These are phyloP conservation scores for Drechslerella stenobrocha DNA, from an alignment of 2,329 filamentous ascomycete genomes.

Conservation along the genomic window DNA sequence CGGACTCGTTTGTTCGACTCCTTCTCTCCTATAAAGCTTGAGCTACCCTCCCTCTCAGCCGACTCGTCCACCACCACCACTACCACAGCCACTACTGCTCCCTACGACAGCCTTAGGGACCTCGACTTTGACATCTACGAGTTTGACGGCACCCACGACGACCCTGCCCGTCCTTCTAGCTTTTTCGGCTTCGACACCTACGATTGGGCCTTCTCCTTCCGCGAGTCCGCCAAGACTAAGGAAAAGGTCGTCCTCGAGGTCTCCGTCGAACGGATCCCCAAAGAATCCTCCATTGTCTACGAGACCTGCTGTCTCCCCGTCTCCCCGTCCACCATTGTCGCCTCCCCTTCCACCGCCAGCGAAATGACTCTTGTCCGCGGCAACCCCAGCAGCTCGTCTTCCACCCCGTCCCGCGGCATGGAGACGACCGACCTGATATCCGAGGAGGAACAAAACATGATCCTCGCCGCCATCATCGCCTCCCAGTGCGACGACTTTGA, in stretches of 20 bases:
- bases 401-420: slow-evolving; percentile 14
- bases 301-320: slow-evolving; percentile 45
- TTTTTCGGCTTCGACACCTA: slow-evolving; percentile 28
- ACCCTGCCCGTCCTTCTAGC: not conserved
- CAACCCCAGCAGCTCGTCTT: slow-evolving; percentile 38
- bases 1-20: slow-evolving; percentile 39
- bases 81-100: slow-evolving; percentile 5
- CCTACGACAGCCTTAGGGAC: slow-evolving; percentile 25
- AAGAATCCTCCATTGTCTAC: slow-evolving; percentile 17
- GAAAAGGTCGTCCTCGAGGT: slow-evolving; percentile 40
- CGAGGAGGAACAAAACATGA: slow-evolving; percentile 46
- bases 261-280: slow-evolving; percentile 44
- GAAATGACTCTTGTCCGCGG: slow-evolving; percentile 48
- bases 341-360: slow-evolving; percentile 29
- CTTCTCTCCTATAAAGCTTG: slow-evolving; percentile 44
- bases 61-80: slow-evolving; percentile 5
- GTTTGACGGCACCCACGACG: slow-evolving; percentile 27
- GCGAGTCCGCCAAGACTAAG: slow-evolving; percentile 36
- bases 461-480: slow-evolving; percentile 46
- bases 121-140: slow-evolving; percentile 48
- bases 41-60: slow-evolving; percentile 21
- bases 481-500: slow-evolving; percentile 44
- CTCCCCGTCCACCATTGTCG: slow-evolving; percentile 31
- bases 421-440: slow-evolving; percentile 36
- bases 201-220: slow-evolving; percentile 48